A percentile compares a stretch with the other conserved stretches of the same genome.
These are phyloP conservation scores for Stephania cephalantha DNA, from an alignment of 164 flowering plant genomes.

Conservation along the genomic window DNA sequence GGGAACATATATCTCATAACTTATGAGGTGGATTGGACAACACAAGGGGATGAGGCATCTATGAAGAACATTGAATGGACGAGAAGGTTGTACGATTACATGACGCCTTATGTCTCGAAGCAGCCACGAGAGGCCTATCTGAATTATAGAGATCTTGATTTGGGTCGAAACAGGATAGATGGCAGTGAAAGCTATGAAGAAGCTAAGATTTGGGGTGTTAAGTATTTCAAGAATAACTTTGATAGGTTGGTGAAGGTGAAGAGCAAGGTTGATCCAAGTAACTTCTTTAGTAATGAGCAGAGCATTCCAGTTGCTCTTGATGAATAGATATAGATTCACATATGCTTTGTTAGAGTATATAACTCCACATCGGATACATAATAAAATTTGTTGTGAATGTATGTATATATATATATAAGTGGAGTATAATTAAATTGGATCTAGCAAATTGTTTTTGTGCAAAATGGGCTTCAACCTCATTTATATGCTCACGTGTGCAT, in stretches of 20 bases:
- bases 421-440: no score
- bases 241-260: constrained; percentile 33
- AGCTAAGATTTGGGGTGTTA: constrained; percentile 11
- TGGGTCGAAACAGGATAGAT: background rate
- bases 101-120: constrained; percentile 3
- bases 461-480: no score
- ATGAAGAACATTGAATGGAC: background rate
- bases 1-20: background rate
- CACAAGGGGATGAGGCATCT: background rate
- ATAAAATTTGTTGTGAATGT: no score
- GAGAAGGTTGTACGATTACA: background rate
- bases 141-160: constrained; percentile 10
- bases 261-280: constrained; percentile 29
- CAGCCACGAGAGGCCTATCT: background rate
- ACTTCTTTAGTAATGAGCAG: constrained; percentile 28
- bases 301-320: constrained; percentile 3
- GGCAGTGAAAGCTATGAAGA: constrained; percentile 16
- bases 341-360: no score
- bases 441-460: no score
- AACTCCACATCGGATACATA: no score
- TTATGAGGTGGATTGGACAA: background rate
- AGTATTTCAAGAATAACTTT: constrained; percentile 29
- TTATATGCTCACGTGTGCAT: no score
- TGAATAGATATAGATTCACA: background rate
- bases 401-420: no score